A percentile compares a stretch with the other conserved stretches of the same genome.
Conservation (phyloP, 129 eudicot genomes). For the Scalesia atractyloides region DNA sequence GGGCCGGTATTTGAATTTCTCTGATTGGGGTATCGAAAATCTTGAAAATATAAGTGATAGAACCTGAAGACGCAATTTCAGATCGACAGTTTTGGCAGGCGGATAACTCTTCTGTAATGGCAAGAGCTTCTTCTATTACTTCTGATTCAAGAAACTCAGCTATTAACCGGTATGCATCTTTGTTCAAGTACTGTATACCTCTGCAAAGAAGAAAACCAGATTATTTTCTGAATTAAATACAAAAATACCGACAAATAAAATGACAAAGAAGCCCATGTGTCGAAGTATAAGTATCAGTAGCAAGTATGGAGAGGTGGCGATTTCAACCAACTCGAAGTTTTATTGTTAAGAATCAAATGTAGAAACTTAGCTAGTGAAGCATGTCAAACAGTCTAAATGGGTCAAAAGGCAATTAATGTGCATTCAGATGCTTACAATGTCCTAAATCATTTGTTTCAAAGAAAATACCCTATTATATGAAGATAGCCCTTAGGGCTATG, state of each 20-base stretch:
- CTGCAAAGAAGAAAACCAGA: slow-evolving; percentile 34
- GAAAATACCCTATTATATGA: neutral
- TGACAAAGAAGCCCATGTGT: neutral
- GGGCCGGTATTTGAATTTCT: slow-evolving; percentile 47
- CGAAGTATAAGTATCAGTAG: neutral
- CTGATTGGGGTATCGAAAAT: slow-evolving; percentile 49
- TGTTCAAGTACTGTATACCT: slow-evolving; percentile 36
- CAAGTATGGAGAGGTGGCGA: neutral
- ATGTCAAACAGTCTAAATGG: neutral
- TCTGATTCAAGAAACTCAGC: slow-evolving; percentile 59
- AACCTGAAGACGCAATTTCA: slow-evolving; percentile 47
- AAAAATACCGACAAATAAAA: neutral
- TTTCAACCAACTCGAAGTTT: neutral
- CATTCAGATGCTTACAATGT: neutral
- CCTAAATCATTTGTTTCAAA: neutral
- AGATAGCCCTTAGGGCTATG: neutral
- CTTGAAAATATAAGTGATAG: slow-evolving; percentile 39
- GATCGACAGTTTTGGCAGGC: slow-evolving; percentile 26
- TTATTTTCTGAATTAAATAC: neutral
- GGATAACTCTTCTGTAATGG: slow-evolving; percentile 57
- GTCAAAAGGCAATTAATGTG: neutral
- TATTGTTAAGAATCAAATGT: neutral
- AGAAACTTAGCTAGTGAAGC: neutral
- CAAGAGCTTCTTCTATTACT: slow-evolving; percentile 61
- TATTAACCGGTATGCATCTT: slow-evolving; percentile 53